Evolutionary conservation across 2,329 filamentous ascomycete species (phyloP), one percentile per base, ranked within the genome.

Genomic region (Tolypocladium nubicola): DNA sequence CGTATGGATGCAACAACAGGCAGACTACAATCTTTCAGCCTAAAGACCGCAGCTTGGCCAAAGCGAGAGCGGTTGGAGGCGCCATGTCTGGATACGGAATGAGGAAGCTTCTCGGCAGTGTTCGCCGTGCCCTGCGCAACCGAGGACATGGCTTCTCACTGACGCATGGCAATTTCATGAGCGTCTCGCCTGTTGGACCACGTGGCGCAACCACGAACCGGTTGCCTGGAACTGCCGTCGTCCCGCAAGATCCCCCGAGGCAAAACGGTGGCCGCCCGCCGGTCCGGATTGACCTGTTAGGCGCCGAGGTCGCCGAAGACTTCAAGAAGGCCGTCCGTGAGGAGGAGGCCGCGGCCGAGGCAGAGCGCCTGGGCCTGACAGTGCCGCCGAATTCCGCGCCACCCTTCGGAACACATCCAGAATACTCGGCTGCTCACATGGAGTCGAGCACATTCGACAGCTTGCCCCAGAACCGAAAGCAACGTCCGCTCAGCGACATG

Each of bases 61-160:
- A 80, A 62, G 72, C 73, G 14, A 68, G 70, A 33, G 75, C 76
- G 1, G 79, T 78, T 10, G 79, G 78, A 47, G 82, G 81, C 16
- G 82, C 81, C 56, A 83, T 86, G 79, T 85, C 81, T 11, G 79
- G 83, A 52, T 87, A 88, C 38, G 90, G 89, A 3, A 89, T 97
- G 79, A 92, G 87, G 70, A 94, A 86, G 64, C 81, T 97, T 0
- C 80, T 99, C 54, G 89, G 91, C 8, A 93, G 89, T 61, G 89
- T 97, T 41, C 87, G 91, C 21, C 85, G 90, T 61, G 92, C 87
- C 7, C 71, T 97, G 53, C 90, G 90, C 68, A 89, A 79, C 16
- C 74, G 72, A 56, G 76, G 74, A 1, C 78, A 76, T 59, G 71
- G 69, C 6, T 60, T 73, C 14, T 73, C 76, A 16, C 72, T 76